phyloP scores from a whole-genome alignment of 495 filamentous ascomycete species.

The Neurospora terricola region DNA sequence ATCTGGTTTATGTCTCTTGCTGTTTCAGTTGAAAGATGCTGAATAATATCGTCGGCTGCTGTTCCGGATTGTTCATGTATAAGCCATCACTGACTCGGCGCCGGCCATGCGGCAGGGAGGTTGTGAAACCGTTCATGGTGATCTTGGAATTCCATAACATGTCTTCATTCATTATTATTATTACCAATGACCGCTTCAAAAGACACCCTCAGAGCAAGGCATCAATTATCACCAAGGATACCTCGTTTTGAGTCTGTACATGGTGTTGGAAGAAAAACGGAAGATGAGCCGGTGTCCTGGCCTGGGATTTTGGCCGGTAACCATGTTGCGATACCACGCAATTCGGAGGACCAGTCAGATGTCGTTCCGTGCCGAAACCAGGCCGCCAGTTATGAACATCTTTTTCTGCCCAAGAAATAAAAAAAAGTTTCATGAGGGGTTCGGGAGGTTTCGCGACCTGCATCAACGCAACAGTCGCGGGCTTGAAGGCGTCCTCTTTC shows the following conservation, averaged over 20 bases:
- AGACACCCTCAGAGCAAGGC: neutral
- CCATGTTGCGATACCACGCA: neutral
- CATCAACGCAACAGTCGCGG: conserved; percentile 8
- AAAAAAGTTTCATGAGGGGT: conserved; percentile 1
- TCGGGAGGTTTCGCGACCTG: conserved; percentile 6
- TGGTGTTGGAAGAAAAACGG: neutral
- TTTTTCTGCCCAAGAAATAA: conserved; percentile 17
- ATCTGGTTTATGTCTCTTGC: neutral
- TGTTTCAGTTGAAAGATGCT: neutral
- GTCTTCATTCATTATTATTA: neutral
- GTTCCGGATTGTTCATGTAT: neutral
- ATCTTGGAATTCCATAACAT: neutral
- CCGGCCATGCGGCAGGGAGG: neutral
- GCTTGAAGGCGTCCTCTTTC: conserved; percentile 3
- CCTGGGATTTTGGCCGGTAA: neutral
- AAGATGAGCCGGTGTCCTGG: neutral
- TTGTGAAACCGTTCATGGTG: neutral
- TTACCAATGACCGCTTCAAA: neutral
- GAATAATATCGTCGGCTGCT: neutral
- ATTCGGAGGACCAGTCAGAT: conserved; percentile 2
- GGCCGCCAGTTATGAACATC: conserved; percentile 6
- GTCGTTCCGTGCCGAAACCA: conserved; percentile 2
- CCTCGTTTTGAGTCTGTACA: neutral
- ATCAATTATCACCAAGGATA: neutral
- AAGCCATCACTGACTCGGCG: neutral